Percentiles rank a stretch among this genome's conserved stretches.
These are phyloP conservation scores for Kickxella alabastrina DNA, from an alignment of 192 early-diverging fungal genomes.

Conservation along the genomic window DNA sequence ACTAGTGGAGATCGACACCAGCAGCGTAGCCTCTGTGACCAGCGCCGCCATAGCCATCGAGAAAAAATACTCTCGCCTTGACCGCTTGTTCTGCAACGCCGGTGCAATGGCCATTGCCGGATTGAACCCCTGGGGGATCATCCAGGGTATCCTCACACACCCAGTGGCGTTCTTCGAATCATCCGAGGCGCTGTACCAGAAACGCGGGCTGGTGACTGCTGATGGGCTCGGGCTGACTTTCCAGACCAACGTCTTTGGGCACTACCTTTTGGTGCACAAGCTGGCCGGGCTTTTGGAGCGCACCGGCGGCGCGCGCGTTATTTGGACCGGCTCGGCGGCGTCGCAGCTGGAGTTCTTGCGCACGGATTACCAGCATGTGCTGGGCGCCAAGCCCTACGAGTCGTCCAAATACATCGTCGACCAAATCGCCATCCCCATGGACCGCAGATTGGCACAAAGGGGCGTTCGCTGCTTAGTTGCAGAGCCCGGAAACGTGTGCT, in stretches of 20 bases:
- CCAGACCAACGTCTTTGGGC: slow-evolving; percentile 52
- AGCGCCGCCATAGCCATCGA: slow-evolving; percentile 10
- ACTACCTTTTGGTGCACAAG: slow-evolving; percentile 42
- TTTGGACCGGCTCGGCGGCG: slow-evolving; percentile 50
- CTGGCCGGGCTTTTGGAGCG: slow-evolving; percentile 1
- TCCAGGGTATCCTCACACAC: slow-evolving; percentile 26
- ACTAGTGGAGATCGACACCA: slow-evolving; percentile 41
- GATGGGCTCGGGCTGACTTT: slow-evolving; percentile 49
- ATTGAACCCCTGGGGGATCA: slow-evolving; percentile 12
- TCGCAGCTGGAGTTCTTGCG: slow-evolving; percentile 20
- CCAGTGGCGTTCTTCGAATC: slow-evolving; percentile 43
- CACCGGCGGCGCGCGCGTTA: slow-evolving; percentile 12
- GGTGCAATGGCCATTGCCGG: slow-evolving; percentile 44
- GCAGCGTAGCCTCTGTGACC: slow-evolving; percentile 34
- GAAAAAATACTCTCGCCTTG: slow-evolving; percentile 1
- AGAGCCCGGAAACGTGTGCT: slow-evolving; percentile 48
- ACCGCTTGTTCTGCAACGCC: slow-evolving; percentile 51
- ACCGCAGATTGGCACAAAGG: slow-evolving; percentile 6
- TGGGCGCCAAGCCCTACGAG: slow-evolving; percentile 45
- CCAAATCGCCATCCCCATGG: slow-evolving; percentile 27
- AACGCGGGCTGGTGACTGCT: slow-evolving; percentile 15
- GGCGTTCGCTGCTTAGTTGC: slow-evolving; percentile 26
- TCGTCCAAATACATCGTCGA: slow-evolving; percentile 53
- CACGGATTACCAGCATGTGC: slow-evolving; percentile 44
- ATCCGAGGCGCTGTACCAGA: slow-evolving; percentile 39